Conservation (phyloP, 2,329 filamentous ascomycete genomes). For the Geosmithia putterillii region DNA sequence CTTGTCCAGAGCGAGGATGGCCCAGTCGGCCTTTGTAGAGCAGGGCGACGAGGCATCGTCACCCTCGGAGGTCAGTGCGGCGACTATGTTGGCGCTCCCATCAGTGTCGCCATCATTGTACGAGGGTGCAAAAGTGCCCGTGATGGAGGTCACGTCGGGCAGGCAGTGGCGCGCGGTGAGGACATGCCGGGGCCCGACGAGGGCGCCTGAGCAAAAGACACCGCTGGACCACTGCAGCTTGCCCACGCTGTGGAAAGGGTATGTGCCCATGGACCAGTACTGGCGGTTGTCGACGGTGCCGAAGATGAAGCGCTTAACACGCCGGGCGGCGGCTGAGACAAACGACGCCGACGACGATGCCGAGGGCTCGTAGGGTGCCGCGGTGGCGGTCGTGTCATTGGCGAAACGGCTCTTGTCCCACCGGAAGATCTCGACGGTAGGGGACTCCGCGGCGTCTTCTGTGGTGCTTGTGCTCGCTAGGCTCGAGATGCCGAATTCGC, state of each 20-base stretch:
- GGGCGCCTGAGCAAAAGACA: constrained; percentile 12
- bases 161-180: constrained; percentile 14
- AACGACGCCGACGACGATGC: background rate
- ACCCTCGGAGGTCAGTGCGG: background rate
- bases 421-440: background rate
- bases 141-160: constrained; percentile 1
- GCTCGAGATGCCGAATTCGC: background rate
- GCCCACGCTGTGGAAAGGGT: constrained; percentile 10
- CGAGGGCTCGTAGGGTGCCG: background rate
- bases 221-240: constrained; percentile 9
- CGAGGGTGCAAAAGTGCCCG: constrained; percentile 11
- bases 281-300: constrained; percentile 9
- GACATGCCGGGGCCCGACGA: constrained; percentile 15
- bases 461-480: background rate
- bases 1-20: constrained; percentile 4
- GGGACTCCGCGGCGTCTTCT: background rate
- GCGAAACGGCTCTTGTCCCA: background rate
- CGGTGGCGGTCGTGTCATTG: background rate
- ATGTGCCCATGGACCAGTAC: constrained; percentile 6
- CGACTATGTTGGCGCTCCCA: constrained; percentile 1
- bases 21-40: constrained; percentile 4
- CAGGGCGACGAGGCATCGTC: background rate
- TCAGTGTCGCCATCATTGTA: constrained; percentile 10
- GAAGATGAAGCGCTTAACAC: constrained; percentile 8
- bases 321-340: background rate